These are phyloP conservation scores for Hsuehochloa calcarea DNA, from an alignment of 176 grass and related monocot genomes.

Conservation along the genomic window DNA sequence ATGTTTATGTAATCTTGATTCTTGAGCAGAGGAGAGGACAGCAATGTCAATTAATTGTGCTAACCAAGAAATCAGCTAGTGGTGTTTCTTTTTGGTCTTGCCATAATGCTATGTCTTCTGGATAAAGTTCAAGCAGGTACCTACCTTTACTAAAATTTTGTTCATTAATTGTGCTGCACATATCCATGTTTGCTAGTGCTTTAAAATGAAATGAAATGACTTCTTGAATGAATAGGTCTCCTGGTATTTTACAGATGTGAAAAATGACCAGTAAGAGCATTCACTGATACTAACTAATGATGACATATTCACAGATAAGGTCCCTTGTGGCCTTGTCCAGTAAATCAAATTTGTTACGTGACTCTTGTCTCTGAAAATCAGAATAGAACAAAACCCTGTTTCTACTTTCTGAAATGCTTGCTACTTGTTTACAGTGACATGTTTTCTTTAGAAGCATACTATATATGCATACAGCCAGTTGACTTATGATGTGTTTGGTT, in stretches of 20 bases:
- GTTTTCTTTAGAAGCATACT: slow-evolving; percentile 9
- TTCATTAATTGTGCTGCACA: not conserved
- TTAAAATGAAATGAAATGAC: slow-evolving; percentile 2
- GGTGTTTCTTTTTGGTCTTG: slow-evolving; percentile 27
- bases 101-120: slow-evolving; percentile 10
- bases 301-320: not conserved
- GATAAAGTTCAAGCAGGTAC: slow-evolving; percentile 51
- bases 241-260: not conserved
- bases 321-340: not conserved
- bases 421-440: not conserved
- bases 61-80: slow-evolving; percentile 38
- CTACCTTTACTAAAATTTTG: slow-evolving; percentile 1
- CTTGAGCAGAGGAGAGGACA: slow-evolving; percentile 39
- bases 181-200: not conserved
- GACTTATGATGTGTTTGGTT: too few species aligned
- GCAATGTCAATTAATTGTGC: slow-evolving; percentile 21
- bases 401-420: slow-evolving; percentile 9
- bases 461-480: not conserved
- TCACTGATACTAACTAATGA: slow-evolving; percentile 11
- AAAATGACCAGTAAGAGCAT: slow-evolving; percentile 8
- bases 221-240: not conserved
- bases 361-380: not conserved
- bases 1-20: slow-evolving; percentile 27
- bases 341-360: not conserved
- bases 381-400: not conserved